Percentiles rank a stretch among this genome's conserved stretches.
phyloP scores from a whole-genome alignment of 345 rosid species.

The Passiflora organensis region DNA sequence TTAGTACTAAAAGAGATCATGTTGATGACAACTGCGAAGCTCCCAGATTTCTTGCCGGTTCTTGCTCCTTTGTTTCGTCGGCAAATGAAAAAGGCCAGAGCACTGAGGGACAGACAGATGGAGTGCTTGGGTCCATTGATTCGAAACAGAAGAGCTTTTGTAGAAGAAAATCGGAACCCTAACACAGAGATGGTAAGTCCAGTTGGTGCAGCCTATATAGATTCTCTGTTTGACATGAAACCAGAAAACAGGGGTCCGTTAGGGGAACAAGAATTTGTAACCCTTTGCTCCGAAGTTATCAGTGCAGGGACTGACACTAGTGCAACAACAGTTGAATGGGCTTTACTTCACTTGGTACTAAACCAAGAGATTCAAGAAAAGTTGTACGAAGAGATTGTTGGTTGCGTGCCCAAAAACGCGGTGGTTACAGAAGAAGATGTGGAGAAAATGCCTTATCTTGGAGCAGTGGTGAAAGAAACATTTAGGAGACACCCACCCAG shows the following conservation, averaged over 20 bases:
- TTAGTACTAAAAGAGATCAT: conserved; percentile 20
- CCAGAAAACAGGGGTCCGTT: conserved; percentile 36
- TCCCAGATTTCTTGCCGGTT: conserved; percentile 25
- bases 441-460: conserved; percentile 61
- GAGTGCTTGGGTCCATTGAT: conserved; percentile 26
- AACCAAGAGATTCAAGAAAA: conserved; percentile 66
- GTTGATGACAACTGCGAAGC: conserved; percentile 22
- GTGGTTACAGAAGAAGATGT: conserved; percentile 61
- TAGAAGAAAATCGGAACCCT: conserved; percentile 6
- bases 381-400: conserved; percentile 57
- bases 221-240: conserved; percentile 58
- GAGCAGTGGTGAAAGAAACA: conserved; percentile 76
- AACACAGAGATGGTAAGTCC: conserved; percentile 35
- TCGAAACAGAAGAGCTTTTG: conserved; percentile 18
- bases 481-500: conserved; percentile 94
- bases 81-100: conserved; percentile 19
- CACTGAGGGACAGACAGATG: conserved; percentile 21
- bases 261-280: conserved; percentile 71
- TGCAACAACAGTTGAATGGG: conserved; percentile 88
- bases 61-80: conserved; percentile 17
- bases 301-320: conserved; percentile 97
- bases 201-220: conserved; percentile 83
- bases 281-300: conserved; percentile 75
- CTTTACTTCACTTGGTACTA: conserved; percentile 56
- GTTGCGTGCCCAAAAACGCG: conserved; percentile 46